Evolutionary conservation across 768 basidiomycete genomes (phyloP).

Genomic region (Suillus subalutaceus): DNA sequence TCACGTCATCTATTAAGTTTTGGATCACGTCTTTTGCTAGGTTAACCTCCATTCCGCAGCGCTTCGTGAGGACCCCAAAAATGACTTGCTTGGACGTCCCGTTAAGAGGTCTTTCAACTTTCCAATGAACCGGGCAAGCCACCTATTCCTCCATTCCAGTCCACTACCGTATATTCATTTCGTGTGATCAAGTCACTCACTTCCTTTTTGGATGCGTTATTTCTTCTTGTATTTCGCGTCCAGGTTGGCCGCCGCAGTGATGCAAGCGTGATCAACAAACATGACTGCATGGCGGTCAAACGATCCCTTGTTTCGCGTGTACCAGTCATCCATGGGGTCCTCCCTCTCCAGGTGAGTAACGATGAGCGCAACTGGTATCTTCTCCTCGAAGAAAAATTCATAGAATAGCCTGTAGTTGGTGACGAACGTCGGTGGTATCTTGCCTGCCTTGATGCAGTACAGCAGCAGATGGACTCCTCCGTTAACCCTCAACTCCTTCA

Average conservation of each 20-base stretch:
- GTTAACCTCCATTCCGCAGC: not conserved
- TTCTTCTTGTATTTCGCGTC: slow-evolving; percentile 21
- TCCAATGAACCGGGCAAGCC: not conserved
- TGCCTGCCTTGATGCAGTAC: slow-evolving; percentile 34
- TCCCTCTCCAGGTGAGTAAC: slow-evolving; percentile 35
- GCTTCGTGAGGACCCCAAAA: slow-evolving; percentile 2
- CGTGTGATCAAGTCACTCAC: not conserved
- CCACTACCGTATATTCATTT: not conserved
- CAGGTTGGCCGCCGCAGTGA: slow-evolving; percentile 13
- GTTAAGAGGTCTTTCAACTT: slow-evolving; percentile 1
- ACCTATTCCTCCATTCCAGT: slow-evolving; percentile 3
- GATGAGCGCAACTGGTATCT: slow-evolving; percentile 35
- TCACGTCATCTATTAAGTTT: too few relatives aligned
- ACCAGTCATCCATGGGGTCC: slow-evolving; percentile 25
- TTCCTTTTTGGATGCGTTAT: not conserved
- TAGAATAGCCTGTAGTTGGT: slow-evolving; percentile 38
- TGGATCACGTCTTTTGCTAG: not conserved
- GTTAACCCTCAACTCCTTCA: slow-evolving; percentile 28
- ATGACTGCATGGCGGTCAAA: slow-evolving; percentile 7
- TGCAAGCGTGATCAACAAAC: slow-evolving; percentile 8
- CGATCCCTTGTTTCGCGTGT: slow-evolving; percentile 17
- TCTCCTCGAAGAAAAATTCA: slow-evolving; percentile 39
- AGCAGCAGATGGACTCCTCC: slow-evolving; percentile 33
- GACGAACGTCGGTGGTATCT: slow-evolving; percentile 26
- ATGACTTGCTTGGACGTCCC: not conserved